Evolutionary conservation across 75 land plant genomes (phyloP).

Genomic region (Cryptomeria japonica): DNA sequence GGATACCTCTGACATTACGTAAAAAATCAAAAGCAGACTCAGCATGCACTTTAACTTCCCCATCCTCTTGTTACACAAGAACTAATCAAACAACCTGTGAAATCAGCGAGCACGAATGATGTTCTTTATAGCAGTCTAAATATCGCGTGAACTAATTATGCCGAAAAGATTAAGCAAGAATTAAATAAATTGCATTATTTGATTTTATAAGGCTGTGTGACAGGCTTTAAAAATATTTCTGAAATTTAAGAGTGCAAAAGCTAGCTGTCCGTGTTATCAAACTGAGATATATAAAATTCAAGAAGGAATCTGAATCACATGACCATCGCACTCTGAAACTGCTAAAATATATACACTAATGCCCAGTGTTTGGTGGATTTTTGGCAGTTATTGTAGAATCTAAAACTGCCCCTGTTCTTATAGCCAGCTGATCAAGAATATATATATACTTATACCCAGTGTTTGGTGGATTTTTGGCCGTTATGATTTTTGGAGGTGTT

Average conservation of each 20-base stretch:
- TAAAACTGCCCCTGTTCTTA: too few relatives aligned
- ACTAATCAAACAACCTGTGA: background rate
- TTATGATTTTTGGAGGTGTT: too few relatives aligned
- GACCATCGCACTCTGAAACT: background rate
- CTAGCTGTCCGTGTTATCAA: background rate
- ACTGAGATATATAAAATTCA: too few relatives aligned
- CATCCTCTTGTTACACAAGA: background rate
- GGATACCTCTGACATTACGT: background rate
- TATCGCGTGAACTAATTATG: background rate
- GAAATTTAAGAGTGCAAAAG: too few relatives aligned
- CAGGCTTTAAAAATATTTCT: too few relatives aligned
- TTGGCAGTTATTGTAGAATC: too few relatives aligned
- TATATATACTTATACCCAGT: too few relatives aligned
- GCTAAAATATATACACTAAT: conserved; percentile 1
- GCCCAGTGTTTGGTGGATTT: conserved; percentile 26
- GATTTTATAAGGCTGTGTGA: too few relatives aligned
- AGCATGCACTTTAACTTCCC: background rate
- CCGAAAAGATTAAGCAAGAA: too few relatives aligned
- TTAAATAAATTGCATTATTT: too few relatives aligned
- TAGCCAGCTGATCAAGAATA: too few relatives aligned
- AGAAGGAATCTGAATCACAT: background rate
- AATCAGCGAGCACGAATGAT: background rate
- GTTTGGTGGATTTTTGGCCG: too few relatives aligned
- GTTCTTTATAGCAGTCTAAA: background rate
- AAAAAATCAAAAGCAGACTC: background rate